A percentile compares a stretch with the other conserved stretches of the same genome.
Evolutionary conservation across 495 filamentous ascomycete species (phyloP).

Genomic region (Penicillium desertorum): DNA sequence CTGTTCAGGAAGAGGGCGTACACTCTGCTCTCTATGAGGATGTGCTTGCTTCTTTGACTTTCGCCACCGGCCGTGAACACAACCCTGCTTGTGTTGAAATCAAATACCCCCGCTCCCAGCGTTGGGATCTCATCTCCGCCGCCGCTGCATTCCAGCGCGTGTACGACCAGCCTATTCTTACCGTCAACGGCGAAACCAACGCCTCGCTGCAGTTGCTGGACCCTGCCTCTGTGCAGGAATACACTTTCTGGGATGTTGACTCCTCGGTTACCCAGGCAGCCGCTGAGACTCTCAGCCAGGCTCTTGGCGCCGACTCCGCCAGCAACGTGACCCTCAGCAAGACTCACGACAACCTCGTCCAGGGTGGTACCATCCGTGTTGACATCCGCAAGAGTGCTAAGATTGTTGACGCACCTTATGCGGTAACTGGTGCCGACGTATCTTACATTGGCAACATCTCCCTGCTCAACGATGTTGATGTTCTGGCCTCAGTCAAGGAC

Average conservation of each 20-base stretch:
- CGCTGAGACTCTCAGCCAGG: constrained; percentile 63
- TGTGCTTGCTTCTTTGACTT: constrained; percentile 79
- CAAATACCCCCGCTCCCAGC: constrained; percentile 81
- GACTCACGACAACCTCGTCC: constrained; percentile 78
- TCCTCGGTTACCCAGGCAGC: constrained; percentile 65
- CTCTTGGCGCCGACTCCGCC: constrained; percentile 71
- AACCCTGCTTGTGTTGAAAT: constrained; percentile 68
- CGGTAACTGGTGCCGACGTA: constrained; percentile 75
- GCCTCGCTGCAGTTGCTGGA: constrained; percentile 49
- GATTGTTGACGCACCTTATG: constrained; percentile 78
- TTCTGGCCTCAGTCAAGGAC: constrained; percentile 67
- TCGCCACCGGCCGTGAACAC: constrained; percentile 63
- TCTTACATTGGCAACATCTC: constrained; percentile 75
- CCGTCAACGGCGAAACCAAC: constrained; percentile 36
- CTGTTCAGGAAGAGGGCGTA: constrained; percentile 63
- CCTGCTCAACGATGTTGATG: constrained; percentile 71
- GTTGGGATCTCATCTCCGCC: constrained; percentile 78
- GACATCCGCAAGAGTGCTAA: constrained; percentile 83
- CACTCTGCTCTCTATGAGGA: constrained; percentile 86
- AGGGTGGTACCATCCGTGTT: constrained; percentile 79
- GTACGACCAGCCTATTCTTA: constrained; percentile 54
- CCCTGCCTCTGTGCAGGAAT: constrained; percentile 63
- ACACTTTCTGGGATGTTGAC: constrained; percentile 91
- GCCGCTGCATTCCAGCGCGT: constrained; percentile 65
- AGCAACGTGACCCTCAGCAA: constrained; percentile 76